Evolutionary conservation across 306 rosid species (phyloP).

Genomic region (Quercus suber): DNA sequence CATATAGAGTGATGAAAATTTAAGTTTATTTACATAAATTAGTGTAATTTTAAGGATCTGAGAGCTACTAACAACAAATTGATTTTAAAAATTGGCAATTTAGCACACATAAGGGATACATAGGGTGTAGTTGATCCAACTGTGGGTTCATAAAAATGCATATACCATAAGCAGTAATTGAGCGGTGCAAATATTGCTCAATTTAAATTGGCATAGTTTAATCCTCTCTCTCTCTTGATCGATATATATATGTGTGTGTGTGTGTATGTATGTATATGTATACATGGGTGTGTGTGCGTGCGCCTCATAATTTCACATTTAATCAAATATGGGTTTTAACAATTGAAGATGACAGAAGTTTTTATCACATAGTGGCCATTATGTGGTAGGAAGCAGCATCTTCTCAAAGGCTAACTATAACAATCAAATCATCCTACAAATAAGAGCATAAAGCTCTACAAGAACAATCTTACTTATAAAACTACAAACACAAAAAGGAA

Average conservation of each 20-base stretch:
- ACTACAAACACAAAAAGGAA: background rate
- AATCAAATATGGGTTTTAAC: background rate
- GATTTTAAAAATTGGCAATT: background rate
- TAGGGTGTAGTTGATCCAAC: background rate
- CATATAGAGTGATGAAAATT: background rate
- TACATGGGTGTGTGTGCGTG: too few relatives aligned
- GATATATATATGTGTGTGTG: background rate
- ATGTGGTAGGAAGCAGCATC: background rate
- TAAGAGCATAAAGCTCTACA: background rate
- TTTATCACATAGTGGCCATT: background rate
- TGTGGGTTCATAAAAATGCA: background rate
- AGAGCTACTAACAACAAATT: background rate
- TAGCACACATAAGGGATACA: background rate
- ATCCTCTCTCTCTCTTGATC: background rate
- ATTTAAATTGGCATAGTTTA: background rate
- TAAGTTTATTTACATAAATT: background rate
- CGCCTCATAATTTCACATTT: background rate
- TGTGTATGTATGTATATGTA: too few relatives aligned
- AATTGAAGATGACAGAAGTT: background rate
- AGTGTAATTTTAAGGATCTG: background rate
- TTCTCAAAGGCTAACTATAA: background rate
- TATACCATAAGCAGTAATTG: background rate
- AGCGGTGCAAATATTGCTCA: background rate
- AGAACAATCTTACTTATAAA: background rate
- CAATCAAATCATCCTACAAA: background rate